Percentiles rank a stretch among this genome's conserved stretches.
These are phyloP conservation scores for Cicer arietinum DNA, from an alignment of 306 rosid genomes.

Conservation along the genomic window DNA sequence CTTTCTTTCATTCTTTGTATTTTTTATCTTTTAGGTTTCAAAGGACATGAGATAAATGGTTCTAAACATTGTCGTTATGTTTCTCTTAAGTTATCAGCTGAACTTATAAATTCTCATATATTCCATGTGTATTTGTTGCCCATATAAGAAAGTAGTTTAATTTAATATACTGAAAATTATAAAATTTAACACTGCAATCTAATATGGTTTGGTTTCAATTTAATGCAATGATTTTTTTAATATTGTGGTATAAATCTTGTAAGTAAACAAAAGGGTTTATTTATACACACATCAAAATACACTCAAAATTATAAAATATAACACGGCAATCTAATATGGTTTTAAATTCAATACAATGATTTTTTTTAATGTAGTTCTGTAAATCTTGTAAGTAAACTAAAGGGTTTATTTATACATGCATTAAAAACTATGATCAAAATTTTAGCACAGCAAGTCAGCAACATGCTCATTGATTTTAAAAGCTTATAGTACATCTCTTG, in stretches of 20 bases:
- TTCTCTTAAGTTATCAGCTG: not conserved
- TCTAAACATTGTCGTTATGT: not conserved
- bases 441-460: not conserved
- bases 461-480: constrained; percentile 12
- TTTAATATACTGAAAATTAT: constrained; percentile 1
- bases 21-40: not conserved
- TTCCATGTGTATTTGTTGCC: not conserved
- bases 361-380: not conserved
- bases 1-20: not conserved
- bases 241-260: not conserved
- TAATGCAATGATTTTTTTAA: not conserved
- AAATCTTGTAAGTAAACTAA: not conserved
- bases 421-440: not conserved
- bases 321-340: not conserved
- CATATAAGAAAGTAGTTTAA: not conserved
- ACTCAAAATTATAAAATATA: constrained; percentile 7
- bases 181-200: constrained; percentile 14
- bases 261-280: not conserved
- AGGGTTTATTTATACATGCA: not conserved
- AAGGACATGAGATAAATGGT: not conserved
- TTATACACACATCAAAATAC: not conserved
- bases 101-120: not conserved
- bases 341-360: not conserved
- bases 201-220: constrained; percentile 10
- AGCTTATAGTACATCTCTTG: not conserved